phyloP scores from a whole-genome alignment of 1,284 basidiomycete species.

The Sporisorium sorghi region DNA sequence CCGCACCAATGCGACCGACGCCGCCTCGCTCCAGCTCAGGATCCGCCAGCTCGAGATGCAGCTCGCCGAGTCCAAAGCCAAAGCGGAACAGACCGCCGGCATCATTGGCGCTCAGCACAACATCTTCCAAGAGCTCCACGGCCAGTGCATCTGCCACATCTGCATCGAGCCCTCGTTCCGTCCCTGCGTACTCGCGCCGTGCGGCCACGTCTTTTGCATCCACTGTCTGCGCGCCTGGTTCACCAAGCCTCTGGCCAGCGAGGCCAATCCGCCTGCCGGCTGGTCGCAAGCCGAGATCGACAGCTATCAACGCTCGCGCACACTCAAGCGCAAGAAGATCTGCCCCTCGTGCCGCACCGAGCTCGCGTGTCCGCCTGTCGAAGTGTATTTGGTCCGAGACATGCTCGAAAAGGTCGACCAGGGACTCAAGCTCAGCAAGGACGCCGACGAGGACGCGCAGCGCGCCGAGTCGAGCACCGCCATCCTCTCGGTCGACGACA shows the following conservation, averaged over 20 bases:
- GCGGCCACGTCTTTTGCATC: constrained; percentile 66
- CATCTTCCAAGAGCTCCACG: constrained; percentile 41
- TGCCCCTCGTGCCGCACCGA: constrained; percentile 64
- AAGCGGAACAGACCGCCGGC: constrained; percentile 15
- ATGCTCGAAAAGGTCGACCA: constrained; percentile 56
- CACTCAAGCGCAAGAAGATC: constrained; percentile 58
- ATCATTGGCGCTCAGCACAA: constrained; percentile 38
- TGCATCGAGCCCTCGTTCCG: constrained; percentile 60
- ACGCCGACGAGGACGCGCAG: constrained; percentile 24
- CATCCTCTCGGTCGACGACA: constrained; percentile 32
- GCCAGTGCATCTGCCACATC: constrained; percentile 54
- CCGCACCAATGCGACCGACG: constrained; percentile 13
- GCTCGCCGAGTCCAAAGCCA: constrained; percentile 32
- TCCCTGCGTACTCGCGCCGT: constrained; percentile 61
- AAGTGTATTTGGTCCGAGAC: constrained; percentile 58
- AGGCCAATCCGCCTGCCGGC: constrained; percentile 23
- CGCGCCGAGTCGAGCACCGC: constrained; percentile 32
- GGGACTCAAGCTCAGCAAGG: constrained; percentile 28
- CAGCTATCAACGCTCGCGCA: constrained; percentile 26
- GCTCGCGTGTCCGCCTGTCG: constrained; percentile 57
- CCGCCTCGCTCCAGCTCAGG: constrained; percentile 28
- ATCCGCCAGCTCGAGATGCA: constrained; percentile 46
- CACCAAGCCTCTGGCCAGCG: constrained; percentile 47
- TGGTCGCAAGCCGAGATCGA: constrained; percentile 23
- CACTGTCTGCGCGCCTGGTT: constrained; percentile 65